These are phyloP conservation scores for Juncus inflexus DNA, from an alignment of 176 grass and related monocot genomes.

Conservation along the genomic window DNA sequence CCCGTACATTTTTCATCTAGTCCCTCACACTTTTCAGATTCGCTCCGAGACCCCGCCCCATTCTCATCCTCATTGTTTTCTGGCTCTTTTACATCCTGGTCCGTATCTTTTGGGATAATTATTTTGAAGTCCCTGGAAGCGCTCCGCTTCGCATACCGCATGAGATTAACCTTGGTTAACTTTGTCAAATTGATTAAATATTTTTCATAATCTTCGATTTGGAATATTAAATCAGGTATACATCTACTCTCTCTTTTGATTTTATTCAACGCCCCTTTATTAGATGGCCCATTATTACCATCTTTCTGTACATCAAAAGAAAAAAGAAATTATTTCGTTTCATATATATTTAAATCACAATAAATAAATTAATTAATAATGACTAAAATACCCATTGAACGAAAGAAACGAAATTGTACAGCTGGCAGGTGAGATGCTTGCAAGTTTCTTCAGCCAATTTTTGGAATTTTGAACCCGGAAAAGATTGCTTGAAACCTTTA, in stretches of 20 bases:
- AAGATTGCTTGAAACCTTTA: conserved; percentile 52
- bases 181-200: conserved; percentile 85
- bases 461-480: conserved; percentile 68
- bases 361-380: neutral
- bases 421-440: conserved; percentile 57
- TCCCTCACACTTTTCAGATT: conserved; percentile 40
- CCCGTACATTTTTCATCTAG: conserved; percentile 31
- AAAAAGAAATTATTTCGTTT: conserved; percentile 1
- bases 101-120: conserved; percentile 31
- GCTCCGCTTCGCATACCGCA: conserved; percentile 83
- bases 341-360: conserved; percentile 5
- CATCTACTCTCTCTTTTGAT: conserved; percentile 90
- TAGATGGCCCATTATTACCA: conserved; percentile 33
- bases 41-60: conserved; percentile 39
- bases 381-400: conserved; percentile 47
- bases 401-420: conserved; percentile 57
- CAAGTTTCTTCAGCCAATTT: conserved; percentile 80
- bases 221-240: conserved; percentile 91
- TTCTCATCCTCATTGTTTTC: conserved; percentile 26
- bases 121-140: conserved; percentile 86
- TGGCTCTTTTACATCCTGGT: conserved; percentile 17
- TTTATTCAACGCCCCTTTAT: conserved; percentile 39
- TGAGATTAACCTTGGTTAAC: conserved; percentile 59
- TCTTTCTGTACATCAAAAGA: conserved; percentile 39
- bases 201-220: conserved; percentile 91